A percentile compares a stretch with the other conserved stretches of the same genome.
Evolutionary conservation across 129 eudicot genomes (phyloP).

Genomic region (carrot (Daucus carota)): DNA sequence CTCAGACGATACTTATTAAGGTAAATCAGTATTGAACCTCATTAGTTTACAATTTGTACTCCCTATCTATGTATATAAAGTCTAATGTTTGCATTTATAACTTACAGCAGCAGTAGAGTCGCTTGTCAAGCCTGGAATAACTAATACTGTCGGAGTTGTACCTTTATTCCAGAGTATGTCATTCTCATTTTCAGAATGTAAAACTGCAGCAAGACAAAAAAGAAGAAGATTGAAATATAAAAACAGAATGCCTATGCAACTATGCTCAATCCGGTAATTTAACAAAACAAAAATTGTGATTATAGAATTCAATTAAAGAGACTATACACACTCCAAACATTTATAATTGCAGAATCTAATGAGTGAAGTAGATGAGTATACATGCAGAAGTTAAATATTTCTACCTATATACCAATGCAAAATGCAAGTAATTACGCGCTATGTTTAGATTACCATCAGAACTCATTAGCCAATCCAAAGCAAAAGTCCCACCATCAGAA

Average conservation of each 20-base stretch:
- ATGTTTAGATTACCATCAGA: constrained; percentile 48
- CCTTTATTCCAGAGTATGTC: constrained; percentile 29
- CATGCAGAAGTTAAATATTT: not conserved
- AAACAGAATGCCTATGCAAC: not conserved
- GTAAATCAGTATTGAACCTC: no score
- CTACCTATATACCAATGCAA: not conserved
- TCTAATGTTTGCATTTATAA: not conserved
- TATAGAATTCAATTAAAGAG: no score
- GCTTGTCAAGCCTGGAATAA: constrained; percentile 86
- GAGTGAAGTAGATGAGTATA: not conserved
- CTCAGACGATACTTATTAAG: no score
- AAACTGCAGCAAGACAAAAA: constrained; percentile 13
- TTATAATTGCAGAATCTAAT: no score
- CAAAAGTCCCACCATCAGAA: constrained; percentile 91
- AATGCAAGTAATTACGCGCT: not conserved
- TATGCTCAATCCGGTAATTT: not conserved
- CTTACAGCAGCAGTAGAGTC: constrained; percentile 89
- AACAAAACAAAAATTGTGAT: no score
- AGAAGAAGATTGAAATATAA: no score
- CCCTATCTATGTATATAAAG: not conserved
- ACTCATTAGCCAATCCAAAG: constrained; percentile 81
- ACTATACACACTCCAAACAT: not conserved
- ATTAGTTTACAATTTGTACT: not conserved
- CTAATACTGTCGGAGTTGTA: constrained; percentile 53
- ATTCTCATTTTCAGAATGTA: constrained; percentile 15